Conservation (phyloP, 345 rosid genomes). For the Dipteronia sinensis region DNA sequence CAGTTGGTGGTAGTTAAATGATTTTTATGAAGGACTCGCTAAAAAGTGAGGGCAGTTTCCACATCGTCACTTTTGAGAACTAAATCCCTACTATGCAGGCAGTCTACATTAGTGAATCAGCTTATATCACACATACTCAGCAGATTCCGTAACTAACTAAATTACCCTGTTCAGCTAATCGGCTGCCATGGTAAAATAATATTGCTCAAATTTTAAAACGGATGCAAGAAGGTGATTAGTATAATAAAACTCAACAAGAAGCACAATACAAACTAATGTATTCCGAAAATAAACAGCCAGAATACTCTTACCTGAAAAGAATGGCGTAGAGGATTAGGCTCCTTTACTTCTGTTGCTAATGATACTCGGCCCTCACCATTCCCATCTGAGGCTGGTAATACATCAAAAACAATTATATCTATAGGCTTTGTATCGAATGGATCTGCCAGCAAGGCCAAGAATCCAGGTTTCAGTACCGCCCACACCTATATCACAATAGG, state of each 20-base stretch:
- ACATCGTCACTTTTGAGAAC: neutral
- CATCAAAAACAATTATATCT: constrained; percentile 92
- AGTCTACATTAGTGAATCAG: neutral
- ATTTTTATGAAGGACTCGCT: neutral
- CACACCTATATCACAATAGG: constrained; percentile 63
- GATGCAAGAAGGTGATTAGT: neutral
- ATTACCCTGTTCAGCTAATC: neutral
- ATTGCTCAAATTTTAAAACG: constrained; percentile 3
- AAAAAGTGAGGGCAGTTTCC: neutral
- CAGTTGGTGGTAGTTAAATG: neutral
- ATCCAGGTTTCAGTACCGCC: constrained; percentile 98
- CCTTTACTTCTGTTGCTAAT: constrained; percentile 84
- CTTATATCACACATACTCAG: constrained; percentile 15
- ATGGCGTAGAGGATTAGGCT: constrained; percentile 91
- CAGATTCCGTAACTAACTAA: constrained; percentile 1
- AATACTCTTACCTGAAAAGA: constrained; percentile 70
- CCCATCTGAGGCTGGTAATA: constrained; percentile 86
- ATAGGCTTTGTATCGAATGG: constrained; percentile 82
- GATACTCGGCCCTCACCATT: constrained; percentile 75
- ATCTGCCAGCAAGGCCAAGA: constrained; percentile 87
- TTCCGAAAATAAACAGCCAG: neutral
- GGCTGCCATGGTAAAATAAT: neutral
- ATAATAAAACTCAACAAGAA: neutral
- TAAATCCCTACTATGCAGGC: neutral
- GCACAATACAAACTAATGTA: constrained; percentile 2